Base-by-base conservation (phyloP, 805 yeast genomes). In the Cyberlindnera bimundalis region DNA sequence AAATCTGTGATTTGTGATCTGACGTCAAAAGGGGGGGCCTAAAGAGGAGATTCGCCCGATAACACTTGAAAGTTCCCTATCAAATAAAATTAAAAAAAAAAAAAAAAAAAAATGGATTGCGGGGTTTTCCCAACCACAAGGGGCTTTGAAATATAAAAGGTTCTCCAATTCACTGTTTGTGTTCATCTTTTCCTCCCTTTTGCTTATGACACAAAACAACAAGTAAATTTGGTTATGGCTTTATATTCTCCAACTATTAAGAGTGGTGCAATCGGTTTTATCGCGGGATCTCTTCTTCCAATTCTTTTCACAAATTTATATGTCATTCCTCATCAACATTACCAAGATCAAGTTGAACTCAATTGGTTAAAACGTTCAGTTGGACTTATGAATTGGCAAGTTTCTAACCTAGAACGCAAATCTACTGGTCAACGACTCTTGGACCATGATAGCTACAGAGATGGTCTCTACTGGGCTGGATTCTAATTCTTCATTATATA, bases 391-490 rank as follows among this genome's bases (percentile, higher is more conserved):
- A 50, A 45, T 30, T 48, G 53, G 49, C 48, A 45, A 28, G 46
- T 43, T 6, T 11, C 32, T 6, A 40, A 41, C 33, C 25, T 44
- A n/a, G 46, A 45, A 37, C 16, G 33, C 25, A 45, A 46, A 33
- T 17, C 31, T 14, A 24, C 39, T 11, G 44, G 42, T 11, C 18
- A 33, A 14, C 29, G 21, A 6, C 27, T 39, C n/a, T 9, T 43
- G n/a, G 35, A 35, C 28, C 42, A 42, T n/a, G 56, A 52, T 6
- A 36, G 42, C 1, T 56, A 54, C 35, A 49, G 46, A 27, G 61
- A 57, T 33, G 58, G 58, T 4, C 43, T 57, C 17, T 57, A 57
- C 45, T 57, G 61, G 61, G 61, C 61, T n/a, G 61, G 61, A 2
- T 57, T 57, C 39, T 57, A 37, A 45, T 19, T n/a, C 30, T 31